Percentiles rank a stretch among this genome's conserved stretches.
These are phyloP conservation scores for Leptographium flavum DNA, from an alignment of 2,329 filamentous ascomycete genomes.

Conservation along the genomic window DNA sequence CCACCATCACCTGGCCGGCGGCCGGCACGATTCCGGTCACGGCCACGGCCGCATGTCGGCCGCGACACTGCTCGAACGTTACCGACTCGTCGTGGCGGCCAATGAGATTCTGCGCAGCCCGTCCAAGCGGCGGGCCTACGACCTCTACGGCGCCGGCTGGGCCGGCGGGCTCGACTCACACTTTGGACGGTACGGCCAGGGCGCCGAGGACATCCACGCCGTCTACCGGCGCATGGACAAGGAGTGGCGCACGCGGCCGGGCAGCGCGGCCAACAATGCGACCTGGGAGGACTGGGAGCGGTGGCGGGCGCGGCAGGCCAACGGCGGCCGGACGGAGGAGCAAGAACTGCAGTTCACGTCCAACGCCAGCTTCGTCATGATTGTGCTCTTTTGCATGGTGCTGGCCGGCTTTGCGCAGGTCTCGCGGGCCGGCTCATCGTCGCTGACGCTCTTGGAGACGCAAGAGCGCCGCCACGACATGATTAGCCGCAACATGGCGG, in stretches of 20 bases:
- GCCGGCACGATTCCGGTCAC: neutral
- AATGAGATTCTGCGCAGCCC: conserved; percentile 80
- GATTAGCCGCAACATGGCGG: conserved; percentile 44
- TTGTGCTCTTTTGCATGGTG: conserved; percentile 57
- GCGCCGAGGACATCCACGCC: conserved; percentile 33
- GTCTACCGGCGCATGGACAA: conserved; percentile 25
- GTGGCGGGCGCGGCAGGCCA: conserved; percentile 47
- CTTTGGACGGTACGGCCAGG: too few relatives aligned
- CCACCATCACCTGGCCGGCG: conserved; percentile 18
- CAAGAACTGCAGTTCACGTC: conserved; percentile 54
- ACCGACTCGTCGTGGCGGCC: conserved; percentile 75
- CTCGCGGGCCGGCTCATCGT: conserved; percentile 49
- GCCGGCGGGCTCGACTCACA: too few relatives aligned
- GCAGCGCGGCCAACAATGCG: conserved; percentile 52
- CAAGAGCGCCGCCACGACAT: conserved; percentile 52
- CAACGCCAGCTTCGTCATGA: conserved; percentile 60
- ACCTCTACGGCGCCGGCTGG: conserved; percentile 74
- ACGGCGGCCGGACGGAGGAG: conserved; percentile 19
- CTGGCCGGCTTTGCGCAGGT: conserved; percentile 61
- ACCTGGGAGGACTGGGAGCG: conserved; percentile 98
- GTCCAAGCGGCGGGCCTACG: conserved; percentile 65
- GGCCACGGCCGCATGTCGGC: conserved; percentile 29
- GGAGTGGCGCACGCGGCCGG: conserved; percentile 33
- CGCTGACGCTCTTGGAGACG: conserved; percentile 48
- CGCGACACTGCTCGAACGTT: conserved; percentile 65